These are phyloP conservation scores for Pythium guiyangense DNA, from an alignment of 352 stramenopile species.

Conservation along the genomic window DNA sequence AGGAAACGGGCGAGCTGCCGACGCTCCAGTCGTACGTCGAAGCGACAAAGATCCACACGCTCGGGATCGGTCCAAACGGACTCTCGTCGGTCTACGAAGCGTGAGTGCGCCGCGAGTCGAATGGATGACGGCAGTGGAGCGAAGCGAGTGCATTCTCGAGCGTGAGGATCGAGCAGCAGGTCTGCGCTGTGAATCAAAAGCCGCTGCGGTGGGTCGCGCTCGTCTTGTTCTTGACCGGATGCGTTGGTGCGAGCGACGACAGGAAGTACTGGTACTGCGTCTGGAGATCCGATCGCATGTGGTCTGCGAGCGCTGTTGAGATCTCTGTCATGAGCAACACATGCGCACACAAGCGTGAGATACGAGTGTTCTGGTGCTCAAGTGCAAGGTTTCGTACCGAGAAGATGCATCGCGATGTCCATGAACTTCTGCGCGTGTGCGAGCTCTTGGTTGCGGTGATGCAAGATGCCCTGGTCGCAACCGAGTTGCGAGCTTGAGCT, in stretches of 20 bases:
- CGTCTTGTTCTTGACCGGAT: not conserved
- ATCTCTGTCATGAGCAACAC: conserved; percentile 16
- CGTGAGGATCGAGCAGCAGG: too few relatives aligned
- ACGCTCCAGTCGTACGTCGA: conserved; percentile 69
- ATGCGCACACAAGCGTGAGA: too few relatives aligned
- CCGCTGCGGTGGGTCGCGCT: conserved; percentile 3
- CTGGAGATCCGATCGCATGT: conserved; percentile 28
- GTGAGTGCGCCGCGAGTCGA: conserved; percentile 10
- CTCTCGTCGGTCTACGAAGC: conserved; percentile 52
- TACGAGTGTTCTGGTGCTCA: not conserved
- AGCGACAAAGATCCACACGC: conserved; percentile 65
- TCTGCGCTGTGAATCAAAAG: too few relatives aligned
- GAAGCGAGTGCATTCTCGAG: not conserved
- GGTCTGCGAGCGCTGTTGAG: conserved; percentile 22
- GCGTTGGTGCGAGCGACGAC: conserved; percentile 9
- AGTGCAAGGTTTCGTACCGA: conserved; percentile 18
- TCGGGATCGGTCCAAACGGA: conserved; percentile 36
- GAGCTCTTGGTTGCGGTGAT: conserved; percentile 24
- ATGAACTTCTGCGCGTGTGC: conserved; percentile 37
- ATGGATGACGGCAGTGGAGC: not conserved
- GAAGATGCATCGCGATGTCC: conserved; percentile 31
- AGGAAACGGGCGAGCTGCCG: conserved; percentile 69
- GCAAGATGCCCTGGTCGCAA: conserved; percentile 28
- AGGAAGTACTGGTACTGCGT: conserved; percentile 37
- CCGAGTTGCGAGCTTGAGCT: too few relatives aligned